Evolutionary conservation across 768 basidiomycete genomes (phyloP).

Genomic region (Termitomyces eurrhizus): DNA sequence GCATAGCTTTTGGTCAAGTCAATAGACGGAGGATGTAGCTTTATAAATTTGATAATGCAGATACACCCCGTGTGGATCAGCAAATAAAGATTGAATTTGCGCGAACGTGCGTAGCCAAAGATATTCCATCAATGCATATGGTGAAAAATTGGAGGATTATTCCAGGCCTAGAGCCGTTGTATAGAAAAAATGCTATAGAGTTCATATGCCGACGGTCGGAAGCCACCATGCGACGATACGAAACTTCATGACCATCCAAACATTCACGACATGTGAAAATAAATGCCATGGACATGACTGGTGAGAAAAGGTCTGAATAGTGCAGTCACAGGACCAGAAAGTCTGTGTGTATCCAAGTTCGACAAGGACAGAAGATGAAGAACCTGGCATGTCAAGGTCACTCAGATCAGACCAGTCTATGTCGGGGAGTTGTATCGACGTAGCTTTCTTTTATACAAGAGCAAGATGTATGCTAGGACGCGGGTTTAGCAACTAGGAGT

Average conservation of each 20-base stretch:
- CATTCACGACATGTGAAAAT: neutral
- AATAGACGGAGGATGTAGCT: neutral
- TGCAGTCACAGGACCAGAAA: neutral
- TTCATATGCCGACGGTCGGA: neutral
- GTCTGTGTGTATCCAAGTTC: neutral
- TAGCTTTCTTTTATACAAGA: neutral
- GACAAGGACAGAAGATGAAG: constrained; percentile 6
- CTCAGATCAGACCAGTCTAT: neutral
- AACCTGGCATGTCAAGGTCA: neutral
- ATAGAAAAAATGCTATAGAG: neutral
- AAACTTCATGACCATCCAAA: neutral
- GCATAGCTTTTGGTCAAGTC: neutral
- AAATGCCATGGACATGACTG: neutral
- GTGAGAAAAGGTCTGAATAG: neutral
- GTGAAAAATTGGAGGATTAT: neutral
- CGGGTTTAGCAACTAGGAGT: neutral
- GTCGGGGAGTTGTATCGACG: neutral
- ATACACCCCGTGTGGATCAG: neutral
- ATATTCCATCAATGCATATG: neutral
- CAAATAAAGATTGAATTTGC: neutral
- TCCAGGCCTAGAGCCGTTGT: neutral
- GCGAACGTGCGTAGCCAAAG: neutral
- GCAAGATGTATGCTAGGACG: neutral
- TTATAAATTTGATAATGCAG: too few species aligned
- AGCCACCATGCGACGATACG: neutral